Conservation (phyloP, 768 basidiomycete species). For the Panellus pusillus region DNA sequence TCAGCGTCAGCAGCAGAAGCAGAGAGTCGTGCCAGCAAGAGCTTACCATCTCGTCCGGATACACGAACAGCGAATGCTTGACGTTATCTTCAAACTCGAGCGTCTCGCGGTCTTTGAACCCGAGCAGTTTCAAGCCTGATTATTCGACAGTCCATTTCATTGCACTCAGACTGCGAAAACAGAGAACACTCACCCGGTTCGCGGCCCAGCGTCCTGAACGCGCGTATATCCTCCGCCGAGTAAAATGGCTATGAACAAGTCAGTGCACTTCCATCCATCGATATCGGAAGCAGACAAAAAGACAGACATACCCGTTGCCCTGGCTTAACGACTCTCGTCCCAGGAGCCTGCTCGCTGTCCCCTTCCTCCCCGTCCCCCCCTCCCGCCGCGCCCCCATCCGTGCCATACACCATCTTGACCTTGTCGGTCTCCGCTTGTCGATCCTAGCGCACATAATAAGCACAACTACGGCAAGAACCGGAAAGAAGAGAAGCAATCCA, state of each 20-base stretch:
- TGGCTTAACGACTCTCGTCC: slow-evolving; percentile 44
- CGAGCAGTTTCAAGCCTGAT: slow-evolving; percentile 84
- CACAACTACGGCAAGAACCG: background rate
- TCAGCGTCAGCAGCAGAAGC: slow-evolving; percentile 12
- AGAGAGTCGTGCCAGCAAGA: background rate
- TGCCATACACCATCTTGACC: slow-evolving; percentile 46
- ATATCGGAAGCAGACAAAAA: too few relatives aligned
- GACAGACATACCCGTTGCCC: slow-evolving; percentile 49
- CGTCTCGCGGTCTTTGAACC: slow-evolving; percentile 76
- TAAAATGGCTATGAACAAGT: slow-evolving; percentile 66
- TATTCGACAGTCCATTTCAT: background rate
- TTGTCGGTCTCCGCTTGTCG: slow-evolving; percentile 48
- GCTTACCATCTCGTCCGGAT: slow-evolving; percentile 85
- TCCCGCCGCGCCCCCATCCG: slow-evolving; percentile 35
- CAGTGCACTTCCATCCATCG: background rate
- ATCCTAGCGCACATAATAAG: slow-evolving; percentile 30
- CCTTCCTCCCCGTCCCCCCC: slow-evolving; percentile 36
- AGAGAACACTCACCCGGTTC: slow-evolving; percentile 57
- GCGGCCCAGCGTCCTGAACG: slow-evolving; percentile 79
- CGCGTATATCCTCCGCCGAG: slow-evolving; percentile 76
- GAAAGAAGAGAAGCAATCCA: slow-evolving; percentile 15
- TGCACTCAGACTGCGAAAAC: background rate
- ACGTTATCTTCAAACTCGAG: slow-evolving; percentile 86
- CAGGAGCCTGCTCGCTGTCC: slow-evolving; percentile 23
- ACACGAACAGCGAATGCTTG: slow-evolving; percentile 89